Evolutionary conservation across 306 rosid species (phyloP).

Genomic region (Ziziphus jujuba): DNA sequence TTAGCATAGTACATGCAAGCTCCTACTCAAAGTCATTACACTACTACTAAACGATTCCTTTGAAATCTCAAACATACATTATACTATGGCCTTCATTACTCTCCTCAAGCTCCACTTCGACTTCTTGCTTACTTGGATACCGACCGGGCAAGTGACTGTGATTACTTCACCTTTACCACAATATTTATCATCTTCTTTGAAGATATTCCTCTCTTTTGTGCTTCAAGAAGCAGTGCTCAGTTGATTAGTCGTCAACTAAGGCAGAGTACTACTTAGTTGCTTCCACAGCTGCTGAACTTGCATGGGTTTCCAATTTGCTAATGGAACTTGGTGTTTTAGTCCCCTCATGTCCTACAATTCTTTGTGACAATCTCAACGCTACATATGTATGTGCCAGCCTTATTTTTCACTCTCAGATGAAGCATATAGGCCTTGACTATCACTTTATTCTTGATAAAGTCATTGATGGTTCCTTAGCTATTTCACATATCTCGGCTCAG

Average conservation of each 20-base stretch:
- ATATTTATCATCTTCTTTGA: too few species aligned
- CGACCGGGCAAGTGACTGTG: too few species aligned
- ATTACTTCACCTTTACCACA: too few species aligned
- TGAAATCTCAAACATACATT: too few species aligned
- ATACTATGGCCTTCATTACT: too few species aligned
- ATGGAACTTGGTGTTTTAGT: neutral
- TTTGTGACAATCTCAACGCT: neutral
- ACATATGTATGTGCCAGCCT: neutral
- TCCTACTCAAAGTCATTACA: too few species aligned
- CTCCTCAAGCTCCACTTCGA: too few species aligned
- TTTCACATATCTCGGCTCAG: neutral
- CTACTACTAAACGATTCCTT: too few species aligned
- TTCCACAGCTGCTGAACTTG: neutral
- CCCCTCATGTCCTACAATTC: neutral
- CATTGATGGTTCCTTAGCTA: neutral
- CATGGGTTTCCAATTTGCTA: neutral
- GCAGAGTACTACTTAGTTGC: neutral
- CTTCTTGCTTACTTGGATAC: too few species aligned
- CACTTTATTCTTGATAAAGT: conserved; percentile 2
- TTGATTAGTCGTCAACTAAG: neutral
- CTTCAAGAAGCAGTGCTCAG: neutral
- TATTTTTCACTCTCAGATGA: neutral
- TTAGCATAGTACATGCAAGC: too few species aligned
- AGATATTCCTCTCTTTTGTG: neutral
- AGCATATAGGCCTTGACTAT: neutral